Evolutionary conservation across 2,329 filamentous ascomycete species (phyloP).

Genomic region (Paracorniculantispora psalliotae): DNA sequence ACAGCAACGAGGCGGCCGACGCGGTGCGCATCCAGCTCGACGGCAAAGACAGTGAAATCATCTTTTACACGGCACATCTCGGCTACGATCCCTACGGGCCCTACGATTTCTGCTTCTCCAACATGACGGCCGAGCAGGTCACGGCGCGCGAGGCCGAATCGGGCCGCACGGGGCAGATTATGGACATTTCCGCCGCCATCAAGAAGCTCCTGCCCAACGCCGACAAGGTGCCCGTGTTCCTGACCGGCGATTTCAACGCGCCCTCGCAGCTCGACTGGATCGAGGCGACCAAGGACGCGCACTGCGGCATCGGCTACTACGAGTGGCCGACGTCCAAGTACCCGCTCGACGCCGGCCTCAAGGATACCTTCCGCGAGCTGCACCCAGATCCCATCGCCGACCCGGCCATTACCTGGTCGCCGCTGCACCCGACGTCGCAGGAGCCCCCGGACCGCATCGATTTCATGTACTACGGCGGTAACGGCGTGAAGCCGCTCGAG

Average conservation of each 20-base stretch:
- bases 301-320: slow-evolving; percentile 32
- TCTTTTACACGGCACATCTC: slow-evolving; percentile 33
- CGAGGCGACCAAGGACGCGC: slow-evolving; percentile 25
- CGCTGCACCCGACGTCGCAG: slow-evolving; percentile 28
- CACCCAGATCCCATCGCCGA: slow-evolving; percentile 30
- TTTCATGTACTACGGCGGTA: slow-evolving; percentile 37
- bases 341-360: slow-evolving; percentile 30
- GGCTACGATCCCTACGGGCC: slow-evolving; percentile 37
- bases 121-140: slow-evolving; percentile 28
- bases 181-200: slow-evolving; percentile 30
- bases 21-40: slow-evolving; percentile 32
- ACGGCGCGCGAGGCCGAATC: slow-evolving; percentile 31
- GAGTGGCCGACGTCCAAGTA: slow-evolving; percentile 35
- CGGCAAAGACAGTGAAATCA: slow-evolving; percentile 25
- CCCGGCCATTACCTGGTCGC: slow-evolving; percentile 37
- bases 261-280: slow-evolving; percentile 40
- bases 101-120: slow-evolving; percentile 38
- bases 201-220: slow-evolving; percentile 25
- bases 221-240: slow-evolving; percentile 29
- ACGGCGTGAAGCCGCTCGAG: slow-evolving; percentile 25
- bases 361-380: slow-evolving; percentile 35
- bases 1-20: slow-evolving; percentile 23
- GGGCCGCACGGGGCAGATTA: slow-evolving; percentile 34
- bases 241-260: slow-evolving; percentile 39
- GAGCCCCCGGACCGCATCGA: slow-evolving; percentile 40